A percentile compares a stretch with the other conserved stretches of the same genome.
phyloP scores from a whole-genome alignment of 1,284 basidiomycete species.

The Pseudozyma sp. region DNA sequence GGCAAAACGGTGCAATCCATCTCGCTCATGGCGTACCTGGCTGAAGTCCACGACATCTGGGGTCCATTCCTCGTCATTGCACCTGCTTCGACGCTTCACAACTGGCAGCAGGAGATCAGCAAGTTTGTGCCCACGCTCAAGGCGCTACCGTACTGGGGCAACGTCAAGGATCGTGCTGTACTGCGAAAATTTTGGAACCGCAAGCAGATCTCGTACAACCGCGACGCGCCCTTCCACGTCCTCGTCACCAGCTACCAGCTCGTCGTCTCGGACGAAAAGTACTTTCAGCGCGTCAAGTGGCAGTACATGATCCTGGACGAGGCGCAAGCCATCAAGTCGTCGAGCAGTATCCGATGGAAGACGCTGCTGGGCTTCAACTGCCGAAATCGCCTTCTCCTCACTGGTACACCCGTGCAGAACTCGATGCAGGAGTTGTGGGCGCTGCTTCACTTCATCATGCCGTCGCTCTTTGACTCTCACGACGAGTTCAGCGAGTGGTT shows the following conservation, averaged over 20 bases:
- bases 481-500: constrained; percentile 99
- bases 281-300: constrained; percentile 98
- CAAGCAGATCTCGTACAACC: constrained; percentile 94
- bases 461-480: constrained; percentile 97
- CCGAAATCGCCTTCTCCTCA: constrained; percentile 92
- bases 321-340: constrained; percentile 99
- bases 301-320: constrained; percentile 99
- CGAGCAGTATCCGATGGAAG: constrained; percentile 97
- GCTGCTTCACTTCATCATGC: constrained; percentile 99
- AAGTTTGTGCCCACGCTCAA: constrained; percentile 94
- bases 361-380: constrained; percentile 95
- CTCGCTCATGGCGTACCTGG: constrained; percentile 93
- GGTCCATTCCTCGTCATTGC: constrained; percentile 99
- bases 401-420: constrained; percentile 98
- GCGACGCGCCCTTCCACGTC: constrained; percentile 95
- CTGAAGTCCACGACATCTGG: constrained; percentile 98
- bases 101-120: constrained; percentile 98
- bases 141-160: constrained; percentile 97
- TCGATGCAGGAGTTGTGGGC: constrained; percentile 99
- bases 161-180: constrained; percentile 93
- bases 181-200: constrained; percentile 98
- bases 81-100: constrained; percentile 96
- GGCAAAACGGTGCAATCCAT: constrained; percentile 96
- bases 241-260: constrained; percentile 97
- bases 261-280: constrained; percentile 96